Percentiles rank a stretch among this genome's conserved stretches.
These are phyloP conservation scores for Grifola frondosa DNA, from an alignment of 1,284 basidiomycete species.

Conservation along the genomic window DNA sequence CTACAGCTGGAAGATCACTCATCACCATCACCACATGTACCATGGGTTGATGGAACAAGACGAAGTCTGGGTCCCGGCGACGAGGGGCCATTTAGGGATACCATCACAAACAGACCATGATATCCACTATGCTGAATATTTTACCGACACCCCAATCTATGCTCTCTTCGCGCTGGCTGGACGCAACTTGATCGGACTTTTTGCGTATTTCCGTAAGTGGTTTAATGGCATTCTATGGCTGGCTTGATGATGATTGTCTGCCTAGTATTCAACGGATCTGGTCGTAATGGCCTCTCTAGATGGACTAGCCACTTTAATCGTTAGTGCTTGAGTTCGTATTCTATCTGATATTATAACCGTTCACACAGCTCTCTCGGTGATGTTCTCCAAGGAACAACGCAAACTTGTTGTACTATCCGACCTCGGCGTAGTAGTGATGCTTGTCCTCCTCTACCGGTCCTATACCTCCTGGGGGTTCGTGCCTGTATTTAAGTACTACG, in stretches of 20 bases:
- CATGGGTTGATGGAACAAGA: conserved; percentile 50
- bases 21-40: conserved; percentile 39
- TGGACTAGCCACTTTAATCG: conserved; percentile 61
- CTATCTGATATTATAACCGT: not conserved
- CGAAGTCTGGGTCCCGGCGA: conserved; percentile 61
- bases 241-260: not conserved
- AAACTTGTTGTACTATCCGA: conserved; percentile 53
- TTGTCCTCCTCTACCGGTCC: conserved; percentile 36
- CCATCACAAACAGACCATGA: conserved; percentile 34
- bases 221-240: not conserved
- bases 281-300: conserved; percentile 64
- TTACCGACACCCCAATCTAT: conserved; percentile 60
- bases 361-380: conserved; percentile 46
- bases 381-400: conserved; percentile 50
- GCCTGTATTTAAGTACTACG: conserved; percentile 50
- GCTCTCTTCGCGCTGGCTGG: conserved; percentile 52
- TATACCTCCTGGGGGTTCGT: conserved; percentile 33
- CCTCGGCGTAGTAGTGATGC: conserved; percentile 49
- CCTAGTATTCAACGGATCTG: conserved; percentile 58
- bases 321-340: no score
- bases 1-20: conserved; percentile 41
- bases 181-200: conserved; percentile 76
- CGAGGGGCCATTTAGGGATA: conserved; percentile 50
- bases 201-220: conserved; percentile 60
- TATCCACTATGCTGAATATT: conserved; percentile 53